Evolutionary conservation across 495 filamentous ascomycete species (phyloP).

Genomic region (Ramalina peruviana): DNA sequence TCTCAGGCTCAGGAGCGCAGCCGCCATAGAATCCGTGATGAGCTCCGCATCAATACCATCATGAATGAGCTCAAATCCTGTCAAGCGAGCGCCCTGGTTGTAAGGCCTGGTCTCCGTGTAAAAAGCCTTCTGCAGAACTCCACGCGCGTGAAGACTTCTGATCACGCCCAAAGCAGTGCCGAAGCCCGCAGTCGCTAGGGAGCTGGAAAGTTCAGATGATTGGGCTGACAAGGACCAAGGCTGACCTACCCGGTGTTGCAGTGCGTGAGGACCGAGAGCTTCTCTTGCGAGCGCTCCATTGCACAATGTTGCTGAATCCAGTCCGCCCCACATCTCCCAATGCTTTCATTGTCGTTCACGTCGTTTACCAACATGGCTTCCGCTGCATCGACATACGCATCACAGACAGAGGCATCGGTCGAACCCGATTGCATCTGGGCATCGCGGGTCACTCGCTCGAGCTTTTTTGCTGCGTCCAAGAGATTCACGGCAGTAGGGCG

Average conservation of each 20-base stretch:
- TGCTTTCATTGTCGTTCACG: constrained; percentile 67
- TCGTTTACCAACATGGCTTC: constrained; percentile 84
- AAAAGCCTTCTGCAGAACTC: constrained; percentile 61
- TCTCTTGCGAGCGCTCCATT: constrained; percentile 23
- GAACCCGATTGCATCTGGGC: constrained; percentile 21
- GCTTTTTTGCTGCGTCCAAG: constrained; percentile 69
- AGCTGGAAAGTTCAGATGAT: constrained; percentile 33
- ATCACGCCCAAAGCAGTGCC: constrained; percentile 92
- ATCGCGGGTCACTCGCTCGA: constrained; percentile 43
- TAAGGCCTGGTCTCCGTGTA: constrained; percentile 97
- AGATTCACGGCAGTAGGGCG: constrained; percentile 92
- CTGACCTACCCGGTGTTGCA: constrained; percentile 78
- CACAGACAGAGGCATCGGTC: constrained; percentile 35
- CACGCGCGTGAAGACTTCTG: constrained; percentile 56
- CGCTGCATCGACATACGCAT: constrained; percentile 60
- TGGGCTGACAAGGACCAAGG: constrained; percentile 2
- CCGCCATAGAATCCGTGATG: constrained; percentile 95
- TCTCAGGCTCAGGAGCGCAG: constrained; percentile 52
- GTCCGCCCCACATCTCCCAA: constrained; percentile 68
- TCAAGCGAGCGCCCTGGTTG: constrained; percentile 91
- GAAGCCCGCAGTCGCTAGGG: constrained; percentile 89
- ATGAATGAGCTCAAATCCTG: constrained; percentile 88
- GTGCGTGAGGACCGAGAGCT: constrained; percentile 72
- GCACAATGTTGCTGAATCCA: constrained; percentile 51
- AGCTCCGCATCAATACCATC: constrained; percentile 86